Evolutionary conservation across 176 grass and related monocot species (phyloP), one percentile per base, ranked within the genome.

Genomic region (Carex scoparia): DNA sequence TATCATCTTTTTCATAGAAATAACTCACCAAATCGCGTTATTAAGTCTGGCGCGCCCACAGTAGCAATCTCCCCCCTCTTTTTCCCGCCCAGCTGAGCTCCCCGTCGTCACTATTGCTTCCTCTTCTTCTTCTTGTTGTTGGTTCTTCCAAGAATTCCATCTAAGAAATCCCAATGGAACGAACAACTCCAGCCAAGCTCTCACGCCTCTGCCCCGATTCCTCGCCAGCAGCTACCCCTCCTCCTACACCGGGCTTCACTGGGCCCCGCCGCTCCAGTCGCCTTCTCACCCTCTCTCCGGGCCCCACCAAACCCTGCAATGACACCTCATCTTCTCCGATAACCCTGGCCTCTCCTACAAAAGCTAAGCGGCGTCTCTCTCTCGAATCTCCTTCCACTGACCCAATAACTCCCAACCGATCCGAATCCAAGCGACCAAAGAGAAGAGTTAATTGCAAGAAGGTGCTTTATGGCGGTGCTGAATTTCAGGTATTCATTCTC

Each of bases 381-480:
- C 81, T 83, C 13, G 64, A 66, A 1, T 35, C 62, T 18, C 62
- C 81, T 2, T 82, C 87, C 12, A 86, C 79, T 23, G 88, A 89
- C 53, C 89, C 92, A 0, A 63, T 86, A 16, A 91, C 92, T 30
- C 92, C 92, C 5, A 62, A 16, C 49, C 87, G 81, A 80, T 15
- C 83, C 0, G 92, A 94, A 87, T 63, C 79, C 15, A 94, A 92
- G 84, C 72, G 76, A 23, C 86, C 85, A 54, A 90, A 69, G 49
- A 87, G 69, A 86, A 84, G 78, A 65, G 81, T 80, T 11, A 78
- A 86, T 83, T 95, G 91, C 87, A 89, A 86, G 46, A 95, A 93
- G 75, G 95, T 95, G 46, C 85, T 95, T 71, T 89, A 81, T 14
- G 95, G 93, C 40, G 93, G 86, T 3, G 89, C 82, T 10, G 89